Evolutionary conservation across 2,329 filamentous ascomycete species (phyloP), one percentile per base, ranked within the genome.

Genomic region (Madurella fahalii): DNA sequence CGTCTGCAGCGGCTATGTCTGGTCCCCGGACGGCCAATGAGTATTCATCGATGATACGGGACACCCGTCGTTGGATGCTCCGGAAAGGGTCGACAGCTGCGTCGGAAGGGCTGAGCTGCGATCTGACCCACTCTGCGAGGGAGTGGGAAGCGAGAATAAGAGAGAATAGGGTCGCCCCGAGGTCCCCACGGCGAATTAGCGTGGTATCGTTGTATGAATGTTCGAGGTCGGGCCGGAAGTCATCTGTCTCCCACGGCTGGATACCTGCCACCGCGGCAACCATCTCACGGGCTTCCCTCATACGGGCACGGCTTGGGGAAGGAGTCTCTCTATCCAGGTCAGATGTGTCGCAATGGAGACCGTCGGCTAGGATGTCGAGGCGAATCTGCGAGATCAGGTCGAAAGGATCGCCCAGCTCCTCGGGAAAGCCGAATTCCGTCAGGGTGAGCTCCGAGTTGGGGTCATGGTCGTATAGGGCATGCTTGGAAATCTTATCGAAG

Each of bases 111-210:
- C 69, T 68, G 51, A 77, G 71, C 9, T 73, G 68, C 15, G 73
- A 72, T 44, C 75, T 70, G 55, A 83, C 77, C 67, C 80, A 77
- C 49, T 77, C 69, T 63, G 82, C 80, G 67, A 83, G 76, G 40
- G 77, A 74, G 63, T 79, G 72, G 61, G 81, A 81, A 57, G 75
- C 72, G 18, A 82, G 68, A 15, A 83, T 70, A 68, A 83, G 79
- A 49, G 75, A 75, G 57, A 79, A 76, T 13, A 83, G 64, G 2
- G 78, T 80, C 43, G 71, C 69, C 58, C 78, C 77, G 1, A 82
- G 69, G 54, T 82, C 77, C 47, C 71, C 68, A 9, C 70, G 69
- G 40, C 31, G 56, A 20, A 56, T 58, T 17, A 59, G 18, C 5
- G 31, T 40, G 45, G 17, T 40, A 17, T 62, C 54, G 25, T 68